phyloP scores from a whole-genome alignment of 257 asterid species.

The Gardenia jasminoides region DNA sequence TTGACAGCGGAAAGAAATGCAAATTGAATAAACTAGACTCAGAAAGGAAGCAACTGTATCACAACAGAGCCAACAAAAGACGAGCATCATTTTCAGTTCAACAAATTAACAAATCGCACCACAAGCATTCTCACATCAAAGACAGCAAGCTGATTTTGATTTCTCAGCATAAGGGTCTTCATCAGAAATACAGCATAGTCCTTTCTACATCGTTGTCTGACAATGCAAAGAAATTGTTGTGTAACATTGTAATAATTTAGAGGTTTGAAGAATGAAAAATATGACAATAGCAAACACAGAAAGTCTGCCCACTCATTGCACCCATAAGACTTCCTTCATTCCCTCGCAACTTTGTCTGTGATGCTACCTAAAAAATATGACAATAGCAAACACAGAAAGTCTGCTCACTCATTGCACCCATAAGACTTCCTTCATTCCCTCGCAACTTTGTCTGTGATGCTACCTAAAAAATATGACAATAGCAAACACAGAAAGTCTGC shows the following conservation, averaged over 20 bases:
- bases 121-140: not conserved
- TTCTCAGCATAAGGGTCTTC: not conserved
- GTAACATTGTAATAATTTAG: too few species aligned
- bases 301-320: not conserved
- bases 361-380: not conserved
- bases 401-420: too few species aligned
- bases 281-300: not conserved
- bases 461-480: not conserved
- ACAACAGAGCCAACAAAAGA: not conserved
- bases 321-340: not conserved
- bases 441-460: not conserved
- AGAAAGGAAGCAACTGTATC: not conserved
- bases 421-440: not conserved
- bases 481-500: not conserved
- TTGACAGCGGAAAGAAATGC: not conserved
- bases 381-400: not conserved
- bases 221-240: not conserved
- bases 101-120: not conserved
- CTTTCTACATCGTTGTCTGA: not conserved
- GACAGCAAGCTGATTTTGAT: not conserved
- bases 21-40: not conserved
- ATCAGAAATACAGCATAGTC: not conserved
- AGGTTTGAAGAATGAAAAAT: not conserved
- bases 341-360: not conserved
- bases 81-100: not conserved